Conservation (phyloP, 805 yeast genomes). For the Saccharomycopsis guyanensis region DNA sequence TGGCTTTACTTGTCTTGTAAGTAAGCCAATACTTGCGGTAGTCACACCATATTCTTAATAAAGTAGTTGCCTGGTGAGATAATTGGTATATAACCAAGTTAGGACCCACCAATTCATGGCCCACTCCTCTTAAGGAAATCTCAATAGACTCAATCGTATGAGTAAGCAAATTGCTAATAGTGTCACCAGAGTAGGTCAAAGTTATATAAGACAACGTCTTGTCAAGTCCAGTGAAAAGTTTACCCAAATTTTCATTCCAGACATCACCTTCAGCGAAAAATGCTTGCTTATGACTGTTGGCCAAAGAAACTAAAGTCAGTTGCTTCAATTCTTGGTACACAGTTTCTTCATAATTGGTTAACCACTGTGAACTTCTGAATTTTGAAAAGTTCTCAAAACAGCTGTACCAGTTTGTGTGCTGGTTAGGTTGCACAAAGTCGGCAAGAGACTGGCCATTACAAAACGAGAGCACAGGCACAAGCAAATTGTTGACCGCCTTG, state of each 20-base stretch:
- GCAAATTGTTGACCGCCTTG: slow-evolving; percentile 75
- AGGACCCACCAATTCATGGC: slow-evolving; percentile 23
- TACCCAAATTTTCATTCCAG: slow-evolving; percentile 1
- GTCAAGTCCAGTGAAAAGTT: slow-evolving; percentile 21
- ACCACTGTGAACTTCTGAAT: neutral
- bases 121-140: slow-evolving; percentile 49
- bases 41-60: slow-evolving; percentile 45
- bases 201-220: slow-evolving; percentile 12
- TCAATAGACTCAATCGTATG: slow-evolving; percentile 60
- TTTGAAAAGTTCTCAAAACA: slow-evolving; percentile 12
- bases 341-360: slow-evolving; percentile 3
- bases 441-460: slow-evolving; percentile 7
- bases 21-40: slow-evolving; percentile 26
- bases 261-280: slow-evolving; percentile 5
- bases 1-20: slow-evolving; percentile 23
- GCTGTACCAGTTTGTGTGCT: slow-evolving; percentile 3
- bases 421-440: slow-evolving; percentile 5
- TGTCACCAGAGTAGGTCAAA: slow-evolving; percentile 18
- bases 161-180: slow-evolving; percentile 33
- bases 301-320: slow-evolving; percentile 1
- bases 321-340: slow-evolving; percentile 9
- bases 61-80: slow-evolving; percentile 52
- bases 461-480: slow-evolving; percentile 46
- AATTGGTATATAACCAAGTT: slow-evolving; percentile 44
- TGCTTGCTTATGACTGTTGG: neutral